Conservation (phyloP, 2,329 filamentous ascomycete genomes). For the Aspergillus arachidicola region DNA sequence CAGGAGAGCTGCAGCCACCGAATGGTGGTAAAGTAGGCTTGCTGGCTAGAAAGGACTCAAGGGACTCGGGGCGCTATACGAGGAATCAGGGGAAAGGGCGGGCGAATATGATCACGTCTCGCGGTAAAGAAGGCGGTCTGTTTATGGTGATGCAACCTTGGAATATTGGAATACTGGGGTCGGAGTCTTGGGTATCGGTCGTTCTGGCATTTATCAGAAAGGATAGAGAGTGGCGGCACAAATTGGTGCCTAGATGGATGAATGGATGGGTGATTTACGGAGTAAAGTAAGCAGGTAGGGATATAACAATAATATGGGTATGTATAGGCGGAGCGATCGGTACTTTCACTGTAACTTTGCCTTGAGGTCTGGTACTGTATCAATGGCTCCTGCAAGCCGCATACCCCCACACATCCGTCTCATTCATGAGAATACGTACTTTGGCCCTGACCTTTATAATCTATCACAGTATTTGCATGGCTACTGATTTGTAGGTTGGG, state of each 20-base stretch:
- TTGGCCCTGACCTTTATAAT: background rate
- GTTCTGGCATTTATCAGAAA: background rate
- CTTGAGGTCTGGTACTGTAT: background rate
- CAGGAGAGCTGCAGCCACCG: conserved; percentile 19
- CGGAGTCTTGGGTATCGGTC: background rate
- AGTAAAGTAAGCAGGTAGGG: conserved; percentile 16
- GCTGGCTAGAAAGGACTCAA: conserved; percentile 1
- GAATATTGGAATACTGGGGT: background rate
- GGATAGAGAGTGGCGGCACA: conserved; percentile 11
- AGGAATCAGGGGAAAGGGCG: conserved; percentile 11
- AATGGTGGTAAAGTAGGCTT: conserved; percentile 13
- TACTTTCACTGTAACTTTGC: conserved; percentile 1
- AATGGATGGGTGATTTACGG: conserved; percentile 1
- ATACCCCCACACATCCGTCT: background rate
- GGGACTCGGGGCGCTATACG: background rate
- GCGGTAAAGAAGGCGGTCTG: conserved; percentile 8
- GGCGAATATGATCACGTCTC: background rate
- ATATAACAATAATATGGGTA: conserved; percentile 12
- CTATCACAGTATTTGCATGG: background rate
- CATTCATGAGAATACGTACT: background rate
- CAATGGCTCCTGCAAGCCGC: background rate
- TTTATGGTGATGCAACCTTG: background rate
- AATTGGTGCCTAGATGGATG: conserved; percentile 9
- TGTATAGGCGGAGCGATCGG: background rate
- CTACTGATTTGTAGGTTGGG: background rate